Conservation (phyloP, 2,329 filamentous ascomycete species). For the Davidsoniella virescens region DNA sequence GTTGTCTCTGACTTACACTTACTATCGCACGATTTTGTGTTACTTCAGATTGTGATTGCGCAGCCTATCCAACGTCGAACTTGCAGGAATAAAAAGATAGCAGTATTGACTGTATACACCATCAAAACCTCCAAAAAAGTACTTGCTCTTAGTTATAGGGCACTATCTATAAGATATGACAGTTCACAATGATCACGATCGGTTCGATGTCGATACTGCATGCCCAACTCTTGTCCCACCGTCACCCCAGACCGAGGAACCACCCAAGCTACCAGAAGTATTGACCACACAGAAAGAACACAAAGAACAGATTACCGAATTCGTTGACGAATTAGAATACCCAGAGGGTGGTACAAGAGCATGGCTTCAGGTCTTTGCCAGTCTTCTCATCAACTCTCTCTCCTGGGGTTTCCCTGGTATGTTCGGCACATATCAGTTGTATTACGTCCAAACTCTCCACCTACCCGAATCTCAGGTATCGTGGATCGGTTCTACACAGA, state of each 20-base stretch:
- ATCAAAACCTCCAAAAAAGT: too few species aligned
- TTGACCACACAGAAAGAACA: background rate
- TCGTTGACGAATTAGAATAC: constrained; percentile 3
- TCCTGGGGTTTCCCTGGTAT: constrained; percentile 34
- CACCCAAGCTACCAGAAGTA: background rate
- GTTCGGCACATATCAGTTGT: constrained; percentile 39
- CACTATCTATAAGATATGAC: too few species aligned
- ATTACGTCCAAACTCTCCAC: constrained; percentile 24
- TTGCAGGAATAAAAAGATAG: too few species aligned
- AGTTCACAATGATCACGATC: background rate
- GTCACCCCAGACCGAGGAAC: constrained; percentile 1
- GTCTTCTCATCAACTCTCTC: constrained; percentile 30
- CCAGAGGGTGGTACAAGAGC: constrained; percentile 31
- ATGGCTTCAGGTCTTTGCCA: constrained; percentile 34
- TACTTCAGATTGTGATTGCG: too few species aligned
- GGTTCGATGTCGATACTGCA: constrained; percentile 4
- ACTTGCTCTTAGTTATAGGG: too few species aligned
- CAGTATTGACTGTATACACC: too few species aligned
- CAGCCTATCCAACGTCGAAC: too few species aligned
- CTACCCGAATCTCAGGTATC: constrained; percentile 23
- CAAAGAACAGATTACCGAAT: background rate
- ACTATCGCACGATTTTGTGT: too few species aligned
- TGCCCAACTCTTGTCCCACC: constrained; percentile 5
- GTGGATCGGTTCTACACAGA: constrained; percentile 34
- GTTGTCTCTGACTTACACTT: too few species aligned